phyloP scores from a whole-genome alignment of 2,329 filamentous ascomycete genomes.

The Onygenales sp. region DNA sequence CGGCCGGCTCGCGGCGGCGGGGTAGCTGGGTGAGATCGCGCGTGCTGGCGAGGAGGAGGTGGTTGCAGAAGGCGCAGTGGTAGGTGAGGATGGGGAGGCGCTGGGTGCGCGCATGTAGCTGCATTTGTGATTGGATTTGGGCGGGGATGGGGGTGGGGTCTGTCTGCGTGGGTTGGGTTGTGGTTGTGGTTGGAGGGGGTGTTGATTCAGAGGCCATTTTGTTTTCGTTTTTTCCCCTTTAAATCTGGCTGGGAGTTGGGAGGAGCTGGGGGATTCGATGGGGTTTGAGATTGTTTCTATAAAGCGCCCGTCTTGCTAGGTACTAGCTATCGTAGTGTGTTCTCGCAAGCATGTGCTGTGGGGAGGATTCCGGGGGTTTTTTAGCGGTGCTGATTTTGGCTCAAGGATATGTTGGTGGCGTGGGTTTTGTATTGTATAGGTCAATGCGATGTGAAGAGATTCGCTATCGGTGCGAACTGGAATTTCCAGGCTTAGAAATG shows the following conservation, averaged over 20 bases:
- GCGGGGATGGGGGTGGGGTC: not conserved
- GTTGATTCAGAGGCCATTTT: not conserved
- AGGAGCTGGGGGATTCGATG: too few relatives aligned
- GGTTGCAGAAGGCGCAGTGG: constrained; percentile 55
- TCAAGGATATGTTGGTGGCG: too few relatives aligned
- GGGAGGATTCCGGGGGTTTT: too few relatives aligned
- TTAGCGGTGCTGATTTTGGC: too few relatives aligned
- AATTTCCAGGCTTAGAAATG: too few relatives aligned
- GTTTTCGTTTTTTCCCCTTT: not conserved
- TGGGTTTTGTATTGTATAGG: too few relatives aligned
- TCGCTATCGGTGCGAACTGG: too few relatives aligned
- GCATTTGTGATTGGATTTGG: not conserved
- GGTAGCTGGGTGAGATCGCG: constrained; percentile 40
- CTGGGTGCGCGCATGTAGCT: not conserved
- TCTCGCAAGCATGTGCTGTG: too few relatives aligned
- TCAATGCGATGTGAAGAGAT: too few relatives aligned
- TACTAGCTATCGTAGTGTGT: too few relatives aligned
- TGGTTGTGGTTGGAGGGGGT: not conserved
- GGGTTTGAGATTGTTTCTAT: too few relatives aligned
- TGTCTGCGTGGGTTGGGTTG: not conserved
- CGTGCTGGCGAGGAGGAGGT: constrained; percentile 53
- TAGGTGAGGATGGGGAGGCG: constrained; percentile 40
- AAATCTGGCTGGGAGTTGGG: not conserved
- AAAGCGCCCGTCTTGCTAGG: too few relatives aligned
- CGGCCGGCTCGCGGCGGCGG: constrained; percentile 38